phyloP scores from a whole-genome alignment of 2,329 filamentous ascomycete species.

The Myriosclerotinia duriaeana region DNA sequence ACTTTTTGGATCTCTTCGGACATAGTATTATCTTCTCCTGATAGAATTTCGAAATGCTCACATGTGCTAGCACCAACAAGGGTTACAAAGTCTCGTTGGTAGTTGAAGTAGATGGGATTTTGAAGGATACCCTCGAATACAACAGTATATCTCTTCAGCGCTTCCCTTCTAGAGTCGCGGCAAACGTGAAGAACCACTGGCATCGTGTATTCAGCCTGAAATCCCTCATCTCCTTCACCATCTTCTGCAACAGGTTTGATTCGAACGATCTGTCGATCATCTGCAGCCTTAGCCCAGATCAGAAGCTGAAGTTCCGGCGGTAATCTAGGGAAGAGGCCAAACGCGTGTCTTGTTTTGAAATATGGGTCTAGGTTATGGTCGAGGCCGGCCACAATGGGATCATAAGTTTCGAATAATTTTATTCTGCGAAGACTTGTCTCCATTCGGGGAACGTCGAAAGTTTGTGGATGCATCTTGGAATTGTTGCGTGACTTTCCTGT shows the following conservation, averaged over 20 bases:
- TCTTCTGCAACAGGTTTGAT: neutral
- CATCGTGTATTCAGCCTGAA: neutral
- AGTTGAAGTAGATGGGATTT: slow-evolving; percentile 19
- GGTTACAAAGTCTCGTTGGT: slow-evolving; percentile 1
- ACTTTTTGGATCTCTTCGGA: neutral
- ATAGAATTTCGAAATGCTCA: neutral
- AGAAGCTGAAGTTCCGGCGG: slow-evolving; percentile 6
- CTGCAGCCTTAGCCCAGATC: slow-evolving; percentile 11
- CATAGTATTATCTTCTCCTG: neutral
- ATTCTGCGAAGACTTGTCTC: neutral
- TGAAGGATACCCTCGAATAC: neutral
- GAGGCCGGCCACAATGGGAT: slow-evolving; percentile 5
- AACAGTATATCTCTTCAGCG: slow-evolving; percentile 10
- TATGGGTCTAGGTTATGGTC: slow-evolving; percentile 1
- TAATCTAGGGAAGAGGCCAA: slow-evolving; percentile 3
- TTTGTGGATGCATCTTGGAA: neutral
- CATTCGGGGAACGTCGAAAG: neutral
- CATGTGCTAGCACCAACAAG: slow-evolving; percentile 4
- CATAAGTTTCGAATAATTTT: neutral
- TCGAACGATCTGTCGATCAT: slow-evolving; percentile 10
- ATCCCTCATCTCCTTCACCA: neutral
- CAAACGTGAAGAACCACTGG: slow-evolving; percentile 15
- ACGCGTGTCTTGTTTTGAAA: neutral
- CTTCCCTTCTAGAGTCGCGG: slow-evolving; percentile 8
- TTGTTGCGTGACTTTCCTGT: neutral